Percentiles rank a stretch among this genome's conserved stretches.
Evolutionary conservation across 2,329 filamentous ascomycete species (phyloP).

Genomic region (Teratosphaeriaceae sp.): DNA sequence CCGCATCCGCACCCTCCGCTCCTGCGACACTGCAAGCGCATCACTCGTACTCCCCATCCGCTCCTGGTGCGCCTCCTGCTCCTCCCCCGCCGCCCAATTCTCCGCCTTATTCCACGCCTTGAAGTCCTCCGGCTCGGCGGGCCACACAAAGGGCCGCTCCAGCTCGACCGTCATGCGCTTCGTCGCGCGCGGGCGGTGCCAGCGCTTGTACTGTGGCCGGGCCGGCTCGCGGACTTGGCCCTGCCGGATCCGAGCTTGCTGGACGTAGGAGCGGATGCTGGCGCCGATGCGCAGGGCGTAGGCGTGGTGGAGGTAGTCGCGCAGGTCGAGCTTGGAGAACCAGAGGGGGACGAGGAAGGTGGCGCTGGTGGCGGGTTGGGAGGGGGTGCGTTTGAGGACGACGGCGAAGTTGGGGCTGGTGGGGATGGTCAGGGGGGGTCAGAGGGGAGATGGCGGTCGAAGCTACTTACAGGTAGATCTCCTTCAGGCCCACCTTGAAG

Average conservation of each 20-base stretch:
- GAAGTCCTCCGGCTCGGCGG: slow-evolving; percentile 55
- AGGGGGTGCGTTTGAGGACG: slow-evolving; percentile 66
- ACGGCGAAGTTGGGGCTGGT: slow-evolving; percentile 73
- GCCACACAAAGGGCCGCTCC: slow-evolving; percentile 82
- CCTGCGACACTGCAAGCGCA: slow-evolving; percentile 35
- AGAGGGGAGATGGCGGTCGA: background rate
- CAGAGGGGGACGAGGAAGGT: slow-evolving; percentile 84
- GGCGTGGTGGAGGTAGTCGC: slow-evolving; percentile 84
- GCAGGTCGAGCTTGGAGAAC: slow-evolving; percentile 94
- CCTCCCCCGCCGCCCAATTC: slow-evolving; percentile 21
- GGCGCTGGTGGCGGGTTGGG: slow-evolving; percentile 71
- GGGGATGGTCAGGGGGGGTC: slow-evolving; percentile 3
- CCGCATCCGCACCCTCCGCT: slow-evolving; percentile 40
- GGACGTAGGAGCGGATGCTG: slow-evolving; percentile 72
- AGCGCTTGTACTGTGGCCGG: slow-evolving; percentile 33
- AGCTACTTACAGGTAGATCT: slow-evolving; percentile 32
- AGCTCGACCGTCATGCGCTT: slow-evolving; percentile 97
- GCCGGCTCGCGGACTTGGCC: slow-evolving; percentile 25
- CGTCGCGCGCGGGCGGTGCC: slow-evolving; percentile 63
- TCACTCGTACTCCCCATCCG: slow-evolving; percentile 28
- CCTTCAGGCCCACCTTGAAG: slow-evolving; percentile 29
- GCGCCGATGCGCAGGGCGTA: slow-evolving; percentile 66
- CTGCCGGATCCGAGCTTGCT: slow-evolving; percentile 58
- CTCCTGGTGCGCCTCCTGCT: slow-evolving; percentile 35
- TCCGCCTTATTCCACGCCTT: slow-evolving; percentile 40